Percentiles rank a stretch among this genome's conserved stretches.
These are phyloP conservation scores for Candida nanaspora DNA, from an alignment of 805 yeast genomes.

Conservation along the genomic window DNA sequence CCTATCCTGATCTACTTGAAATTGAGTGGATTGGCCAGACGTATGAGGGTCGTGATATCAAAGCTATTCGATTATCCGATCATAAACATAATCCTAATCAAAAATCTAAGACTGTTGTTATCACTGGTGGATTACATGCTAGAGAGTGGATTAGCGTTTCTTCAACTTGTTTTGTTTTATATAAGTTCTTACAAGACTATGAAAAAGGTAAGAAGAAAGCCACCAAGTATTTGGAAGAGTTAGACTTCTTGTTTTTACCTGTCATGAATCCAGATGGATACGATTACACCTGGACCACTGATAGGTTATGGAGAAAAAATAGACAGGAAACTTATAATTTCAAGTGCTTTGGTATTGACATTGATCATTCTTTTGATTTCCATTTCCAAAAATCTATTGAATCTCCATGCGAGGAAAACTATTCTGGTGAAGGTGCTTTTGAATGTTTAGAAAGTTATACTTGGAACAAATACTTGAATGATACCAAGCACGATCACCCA, in stretches of 20 bases:
- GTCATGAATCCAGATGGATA: constrained; percentile 91
- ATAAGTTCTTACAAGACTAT: constrained; percentile 39
- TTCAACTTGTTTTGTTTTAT: constrained; percentile 52
- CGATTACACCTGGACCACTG: constrained; percentile 70
- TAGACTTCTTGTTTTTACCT: constrained; percentile 75
- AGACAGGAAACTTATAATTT: constrained; percentile 67
- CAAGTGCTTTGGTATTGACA: constrained; percentile 74
- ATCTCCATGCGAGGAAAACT: constrained; percentile 77
- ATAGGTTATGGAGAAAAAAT: constrained; percentile 85
- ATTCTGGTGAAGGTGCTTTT: constrained; percentile 67
- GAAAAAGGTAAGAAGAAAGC: constrained; percentile 34
- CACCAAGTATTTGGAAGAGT: constrained; percentile 40
- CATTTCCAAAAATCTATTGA: constrained; percentile 60
- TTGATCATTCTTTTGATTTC: constrained; percentile 76
- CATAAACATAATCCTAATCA: constrained; percentile 24
- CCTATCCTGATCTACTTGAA: constrained; percentile 57
- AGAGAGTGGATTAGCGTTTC: constrained; percentile 84
- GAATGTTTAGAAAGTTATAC: constrained; percentile 54
- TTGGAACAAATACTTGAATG: constrained; percentile 40
- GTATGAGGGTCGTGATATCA: constrained; percentile 63
- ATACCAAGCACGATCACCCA: constrained; percentile 45
- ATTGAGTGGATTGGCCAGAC: constrained; percentile 70
- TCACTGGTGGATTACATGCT: constrained; percentile 84
- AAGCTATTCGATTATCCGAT: constrained; percentile 57
- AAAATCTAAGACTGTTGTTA: constrained; percentile 52